Evolutionary conservation across 2,329 filamentous ascomycete genomes (phyloP), one percentile per base, ranked within the genome.

Genomic region (Esteya vermicola): DNA sequence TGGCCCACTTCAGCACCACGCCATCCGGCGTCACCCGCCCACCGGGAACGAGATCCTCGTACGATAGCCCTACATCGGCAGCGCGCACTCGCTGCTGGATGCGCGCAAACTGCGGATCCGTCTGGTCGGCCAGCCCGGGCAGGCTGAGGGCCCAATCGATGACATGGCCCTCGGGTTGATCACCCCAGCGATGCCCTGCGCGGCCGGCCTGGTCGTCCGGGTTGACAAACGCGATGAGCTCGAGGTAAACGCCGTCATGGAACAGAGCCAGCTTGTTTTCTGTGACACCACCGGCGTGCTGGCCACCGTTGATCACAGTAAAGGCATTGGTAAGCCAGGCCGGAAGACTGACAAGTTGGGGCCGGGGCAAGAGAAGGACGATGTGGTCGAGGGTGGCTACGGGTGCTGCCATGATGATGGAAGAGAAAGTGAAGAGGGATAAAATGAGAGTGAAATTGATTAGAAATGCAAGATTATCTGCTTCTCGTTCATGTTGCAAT

Each of bases 201-300:
- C 67, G 61, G 7, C 55, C 48, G 2, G 58, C 56, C 0, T 56
- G 56, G 5, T 59, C 57, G 0, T 56, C 57, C 18, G 54, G 64
- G 18, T 68, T 53, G 36, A 72, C 59, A 52, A 81, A 81, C 30
- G 73, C 68, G 44, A 81, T 77, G 38, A 81, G 59, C 51, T 83
- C 78, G 39, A 83, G 59, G 56, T 82, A 82, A 19, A 67, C 68
- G 23, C 78, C 78, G 48, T 81, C 77, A 21, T 61, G 50, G 43
- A 83, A 69, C 13, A 78, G 57, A 18, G 81, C 67, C 16, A 82
- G 67, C 33, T 67, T 68, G 57, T 81, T 82, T 44, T 66, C 68
- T 2, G 68, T 81, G 47, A 60, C 61, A 13, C 68, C 68, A 45
- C 76, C 76, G 9, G 72, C 68, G 49, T 81, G 77, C 14, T 58